Conservation (phyloP, 257 asterid species). For the Verbena officinalis region DNA sequence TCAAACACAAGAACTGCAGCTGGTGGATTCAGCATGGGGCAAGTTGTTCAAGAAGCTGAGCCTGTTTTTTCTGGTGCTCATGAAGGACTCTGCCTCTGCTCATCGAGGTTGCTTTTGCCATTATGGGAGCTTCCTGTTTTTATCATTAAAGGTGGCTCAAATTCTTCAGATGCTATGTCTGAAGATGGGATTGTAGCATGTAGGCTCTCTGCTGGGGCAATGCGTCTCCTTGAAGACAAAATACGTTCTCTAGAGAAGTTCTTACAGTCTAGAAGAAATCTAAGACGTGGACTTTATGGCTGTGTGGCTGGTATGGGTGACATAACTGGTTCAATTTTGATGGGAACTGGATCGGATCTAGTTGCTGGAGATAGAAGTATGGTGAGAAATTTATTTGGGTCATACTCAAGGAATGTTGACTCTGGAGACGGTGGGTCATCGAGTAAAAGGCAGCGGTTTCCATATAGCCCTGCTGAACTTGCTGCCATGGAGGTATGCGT, state of each 20-base stretch:
- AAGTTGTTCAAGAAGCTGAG: conserved; percentile 97
- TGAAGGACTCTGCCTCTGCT: conserved; percentile 88
- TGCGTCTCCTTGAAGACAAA: conserved; percentile 89
- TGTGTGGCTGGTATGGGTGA: conserved; percentile 96
- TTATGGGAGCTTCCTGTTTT: conserved; percentile 98
- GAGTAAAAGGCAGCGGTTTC: conserved; percentile 82
- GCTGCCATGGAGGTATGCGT: conserved; percentile 95
- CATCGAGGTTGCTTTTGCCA: conserved; percentile 91
- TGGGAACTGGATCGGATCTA: conserved; percentile 75
- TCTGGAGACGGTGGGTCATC: conserved; percentile 62
- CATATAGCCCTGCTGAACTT: conserved; percentile 84
- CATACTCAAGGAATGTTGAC: conserved; percentile 64
- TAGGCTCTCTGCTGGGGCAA: conserved; percentile 77
- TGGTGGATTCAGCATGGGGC: conserved; percentile 99
- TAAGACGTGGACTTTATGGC: conserved; percentile 92
- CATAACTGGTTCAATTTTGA: conserved; percentile 82
- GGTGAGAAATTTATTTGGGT: conserved; percentile 83
- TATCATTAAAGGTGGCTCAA: conserved; percentile 60
- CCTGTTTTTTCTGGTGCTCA: conserved; percentile 96
- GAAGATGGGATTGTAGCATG: conserved; percentile 70
- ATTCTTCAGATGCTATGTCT: conserved; percentile 48
- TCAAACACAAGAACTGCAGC: conserved; percentile 82
- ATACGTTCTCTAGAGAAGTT: conserved; percentile 87
- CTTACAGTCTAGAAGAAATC: conserved; percentile 82
- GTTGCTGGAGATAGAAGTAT: conserved; percentile 79